Percentiles rank a stretch among this genome's conserved stretches.
phyloP scores from a whole-genome alignment of 2,329 filamentous ascomycete species.

The Oidium heveae region DNA sequence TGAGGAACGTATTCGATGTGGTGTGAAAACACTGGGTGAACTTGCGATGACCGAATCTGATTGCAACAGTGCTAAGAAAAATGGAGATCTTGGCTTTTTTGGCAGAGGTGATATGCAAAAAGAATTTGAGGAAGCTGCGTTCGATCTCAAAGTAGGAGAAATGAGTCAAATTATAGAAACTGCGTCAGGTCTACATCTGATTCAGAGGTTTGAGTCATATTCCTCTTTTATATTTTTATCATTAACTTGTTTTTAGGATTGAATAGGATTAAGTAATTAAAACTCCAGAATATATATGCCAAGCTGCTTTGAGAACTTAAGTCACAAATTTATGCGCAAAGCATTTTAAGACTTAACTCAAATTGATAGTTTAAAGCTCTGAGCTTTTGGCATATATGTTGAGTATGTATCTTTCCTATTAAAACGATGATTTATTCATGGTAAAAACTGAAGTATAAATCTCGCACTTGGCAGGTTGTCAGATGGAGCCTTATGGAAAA shows the following conservation, averaged over 20 bases:
- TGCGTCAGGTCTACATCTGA: conserved; percentile 81
- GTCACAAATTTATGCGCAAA: too few relatives aligned
- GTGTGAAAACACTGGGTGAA: conserved; percentile 47
- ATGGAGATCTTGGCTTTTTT: conserved; percentile 86
- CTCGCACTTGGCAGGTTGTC: too few relatives aligned
- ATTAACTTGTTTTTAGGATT: conserved; percentile 4
- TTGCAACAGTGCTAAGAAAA: conserved; percentile 85
- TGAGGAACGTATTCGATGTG: conserved; percentile 49
- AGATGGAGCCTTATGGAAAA: too few relatives aligned
- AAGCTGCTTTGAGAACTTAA: too few relatives aligned
- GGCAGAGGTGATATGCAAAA: conserved; percentile 92
- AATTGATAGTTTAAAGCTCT: too few relatives aligned
- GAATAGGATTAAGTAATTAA: conserved; percentile 3
- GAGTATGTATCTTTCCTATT: too few relatives aligned
- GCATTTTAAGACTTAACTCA: too few relatives aligned
- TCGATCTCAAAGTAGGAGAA: conserved; percentile 65
- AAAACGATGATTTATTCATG: too few relatives aligned
- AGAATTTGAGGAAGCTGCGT: conserved; percentile 91
- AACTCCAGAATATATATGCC: too few relatives aligned
- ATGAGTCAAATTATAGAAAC: conserved; percentile 77
- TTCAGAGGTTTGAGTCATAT: conserved; percentile 42
- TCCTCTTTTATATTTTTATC: not conserved
- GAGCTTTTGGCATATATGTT: too few relatives aligned
- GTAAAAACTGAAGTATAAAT: too few relatives aligned
- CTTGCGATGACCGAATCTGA: conserved; percentile 77